These are phyloP conservation scores for Nitzschia palea DNA, from an alignment of 108 stramenopile species.

Conservation along the genomic window DNA sequence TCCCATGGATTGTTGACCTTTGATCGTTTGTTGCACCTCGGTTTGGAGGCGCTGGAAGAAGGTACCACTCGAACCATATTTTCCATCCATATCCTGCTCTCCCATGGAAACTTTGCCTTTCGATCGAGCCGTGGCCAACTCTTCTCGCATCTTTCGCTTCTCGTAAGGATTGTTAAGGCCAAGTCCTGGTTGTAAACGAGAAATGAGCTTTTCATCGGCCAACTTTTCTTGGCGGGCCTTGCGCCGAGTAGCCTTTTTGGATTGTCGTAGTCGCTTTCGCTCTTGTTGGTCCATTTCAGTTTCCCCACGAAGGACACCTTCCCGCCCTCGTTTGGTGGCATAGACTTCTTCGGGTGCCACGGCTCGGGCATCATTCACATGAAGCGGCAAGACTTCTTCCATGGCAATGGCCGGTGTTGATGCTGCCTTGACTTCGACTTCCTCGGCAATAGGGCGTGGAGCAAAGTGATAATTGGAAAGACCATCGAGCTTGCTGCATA, in stretches of 20 bases:
- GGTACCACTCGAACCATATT: slow-evolving; percentile 85
- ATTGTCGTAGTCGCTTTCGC: slow-evolving; percentile 80
- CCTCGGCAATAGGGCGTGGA: slow-evolving; percentile 89
- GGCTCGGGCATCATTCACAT: slow-evolving; percentile 87
- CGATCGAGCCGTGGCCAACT: slow-evolving; percentile 80
- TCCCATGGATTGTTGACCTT: slow-evolving; percentile 8
- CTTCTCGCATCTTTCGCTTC: slow-evolving; percentile 86
- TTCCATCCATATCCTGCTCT: slow-evolving; percentile 62
- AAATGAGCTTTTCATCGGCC: slow-evolving; percentile 88
- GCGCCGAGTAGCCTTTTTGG: slow-evolving; percentile 90
- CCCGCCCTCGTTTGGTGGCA: slow-evolving; percentile 83
- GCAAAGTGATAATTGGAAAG: slow-evolving; percentile 98
- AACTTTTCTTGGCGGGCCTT: slow-evolving; percentile 86
- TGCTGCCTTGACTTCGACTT: slow-evolving; percentile 79
- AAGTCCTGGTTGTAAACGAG: slow-evolving; percentile 88
- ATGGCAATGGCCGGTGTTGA: slow-evolving; percentile 93
- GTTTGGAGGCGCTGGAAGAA: slow-evolving; percentile 91
- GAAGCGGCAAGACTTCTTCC: slow-evolving; percentile 95
- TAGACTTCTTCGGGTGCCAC: slow-evolving; percentile 96
- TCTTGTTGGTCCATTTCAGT: slow-evolving; percentile 89
- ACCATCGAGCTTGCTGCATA: slow-evolving; percentile 94
- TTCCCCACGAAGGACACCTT: slow-evolving; percentile 84
- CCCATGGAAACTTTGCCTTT: slow-evolving; percentile 79
- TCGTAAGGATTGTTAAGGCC: slow-evolving; percentile 96
- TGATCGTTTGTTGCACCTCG: slow-evolving; percentile 65